These are phyloP conservation scores for Coriolopsis trogii DNA, from an alignment of 1,284 basidiomycete species.

Conservation along the genomic window DNA sequence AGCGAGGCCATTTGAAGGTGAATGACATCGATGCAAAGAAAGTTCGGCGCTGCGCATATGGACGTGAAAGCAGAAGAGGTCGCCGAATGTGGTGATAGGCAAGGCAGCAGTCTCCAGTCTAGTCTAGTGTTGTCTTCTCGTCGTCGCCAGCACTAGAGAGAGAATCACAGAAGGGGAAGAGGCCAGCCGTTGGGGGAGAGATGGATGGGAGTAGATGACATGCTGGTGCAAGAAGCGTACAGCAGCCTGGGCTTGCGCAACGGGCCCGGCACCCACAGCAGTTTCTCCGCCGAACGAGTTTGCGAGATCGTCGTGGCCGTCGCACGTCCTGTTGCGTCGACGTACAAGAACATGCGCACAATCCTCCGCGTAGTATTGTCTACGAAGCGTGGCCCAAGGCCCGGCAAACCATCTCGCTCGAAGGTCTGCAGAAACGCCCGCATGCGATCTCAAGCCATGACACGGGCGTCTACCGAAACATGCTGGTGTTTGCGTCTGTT, in stretches of 20 bases:
- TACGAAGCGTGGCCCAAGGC: no score
- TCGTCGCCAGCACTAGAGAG: background rate
- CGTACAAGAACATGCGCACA: background rate
- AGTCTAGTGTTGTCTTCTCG: conserved; percentile 1
- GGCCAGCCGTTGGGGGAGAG: background rate
- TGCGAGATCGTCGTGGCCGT: background rate
- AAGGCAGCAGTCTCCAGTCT: background rate
- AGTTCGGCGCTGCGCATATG: conserved; percentile 15
- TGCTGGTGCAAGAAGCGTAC: conserved; percentile 12
- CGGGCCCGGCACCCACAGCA: conserved; percentile 20
- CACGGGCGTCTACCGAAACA: conserved; percentile 5
- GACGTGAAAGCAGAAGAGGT: background rate
- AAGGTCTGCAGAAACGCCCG: no score
- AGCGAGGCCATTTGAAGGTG: conserved; percentile 96
- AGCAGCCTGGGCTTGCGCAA: conserved; percentile 22
- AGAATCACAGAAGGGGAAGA: background rate
- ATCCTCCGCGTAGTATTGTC: background rate
- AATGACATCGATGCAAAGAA: conserved; percentile 79
- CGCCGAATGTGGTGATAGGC: background rate
- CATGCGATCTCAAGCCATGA: no score
- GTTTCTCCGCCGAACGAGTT: conserved; percentile 9
- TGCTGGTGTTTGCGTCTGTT: conserved; percentile 20
- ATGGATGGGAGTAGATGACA: conserved; percentile 16
- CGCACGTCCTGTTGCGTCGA: background rate
- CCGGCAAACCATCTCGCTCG: background rate